A percentile compares a stretch with the other conserved stretches of the same genome.
Conservation (phyloP, 345 rosid species). For the Rhodamnia rubescens region DNA sequence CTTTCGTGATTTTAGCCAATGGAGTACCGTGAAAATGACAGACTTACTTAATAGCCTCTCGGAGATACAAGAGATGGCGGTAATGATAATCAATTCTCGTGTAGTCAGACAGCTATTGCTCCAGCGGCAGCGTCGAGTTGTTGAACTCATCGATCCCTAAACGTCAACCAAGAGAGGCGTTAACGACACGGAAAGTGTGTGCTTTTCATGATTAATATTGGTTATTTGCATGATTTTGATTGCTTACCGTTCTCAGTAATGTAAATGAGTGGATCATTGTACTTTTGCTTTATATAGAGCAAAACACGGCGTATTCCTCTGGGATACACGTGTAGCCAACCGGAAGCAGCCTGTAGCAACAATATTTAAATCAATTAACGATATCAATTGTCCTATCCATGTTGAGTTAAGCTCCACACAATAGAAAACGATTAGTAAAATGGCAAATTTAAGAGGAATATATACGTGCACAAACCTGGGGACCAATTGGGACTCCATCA, state of each 20-base stretch:
- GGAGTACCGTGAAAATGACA: neutral
- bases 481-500: slow-evolving; percentile 12
- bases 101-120: slow-evolving; percentile 12
- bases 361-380: neutral
- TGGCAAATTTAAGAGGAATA: neutral
- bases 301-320: slow-evolving; percentile 1
- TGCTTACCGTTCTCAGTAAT: slow-evolving; percentile 4
- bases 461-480: neutral
- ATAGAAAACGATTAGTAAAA: neutral
- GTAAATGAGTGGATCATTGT: neutral
- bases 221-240: neutral
- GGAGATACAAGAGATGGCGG: slow-evolving; percentile 15
- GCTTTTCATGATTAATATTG: neutral
- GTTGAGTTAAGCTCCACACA: neutral
- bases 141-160: slow-evolving; percentile 26
- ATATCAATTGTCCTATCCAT: neutral
- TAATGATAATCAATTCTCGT: slow-evolving; percentile 15
- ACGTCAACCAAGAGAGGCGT: neutral
- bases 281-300: neutral
- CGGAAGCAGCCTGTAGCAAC: slow-evolving; percentile 7
- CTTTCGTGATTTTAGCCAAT: neutral
- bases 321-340: slow-evolving; percentile 6
- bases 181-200: neutral
- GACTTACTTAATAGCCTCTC: slow-evolving; percentile 23
- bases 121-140: slow-evolving; percentile 10